phyloP scores from a whole-genome alignment of 768 basidiomycete species.

The Mycena metata region DNA sequence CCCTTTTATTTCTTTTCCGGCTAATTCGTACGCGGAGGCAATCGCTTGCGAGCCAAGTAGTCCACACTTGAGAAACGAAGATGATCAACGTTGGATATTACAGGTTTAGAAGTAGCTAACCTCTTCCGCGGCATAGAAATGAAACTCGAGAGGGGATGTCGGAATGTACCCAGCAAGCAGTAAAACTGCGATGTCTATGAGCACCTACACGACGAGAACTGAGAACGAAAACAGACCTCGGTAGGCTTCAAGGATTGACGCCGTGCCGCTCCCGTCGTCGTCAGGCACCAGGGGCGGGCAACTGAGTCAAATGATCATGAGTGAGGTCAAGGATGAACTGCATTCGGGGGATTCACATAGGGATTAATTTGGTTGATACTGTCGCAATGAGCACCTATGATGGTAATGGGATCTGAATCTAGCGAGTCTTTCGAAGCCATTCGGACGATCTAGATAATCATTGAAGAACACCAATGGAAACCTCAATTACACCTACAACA shows the following conservation, averaged over 20 bases:
- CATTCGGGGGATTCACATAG: neutral
- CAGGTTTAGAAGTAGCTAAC: constrained; percentile 53
- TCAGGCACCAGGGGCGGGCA: constrained; percentile 49
- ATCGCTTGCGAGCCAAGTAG: constrained; percentile 53
- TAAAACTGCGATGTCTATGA: constrained; percentile 15
- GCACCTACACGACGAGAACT: neutral
- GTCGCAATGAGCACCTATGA: constrained; percentile 48
- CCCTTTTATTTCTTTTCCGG: constrained; percentile 51
- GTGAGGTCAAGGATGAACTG: neutral
- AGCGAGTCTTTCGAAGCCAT: constrained; percentile 40
- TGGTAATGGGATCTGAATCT: constrained; percentile 35
- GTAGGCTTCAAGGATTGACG: constrained; percentile 65
- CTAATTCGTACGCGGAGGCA: constrained; percentile 54
- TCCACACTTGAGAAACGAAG: constrained; percentile 30
- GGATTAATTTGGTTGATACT: constrained; percentile 44
- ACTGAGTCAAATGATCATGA: neutral
- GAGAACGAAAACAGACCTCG: constrained; percentile 50
- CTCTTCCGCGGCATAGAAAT: constrained; percentile 51
- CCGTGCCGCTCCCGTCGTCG: constrained; percentile 59
- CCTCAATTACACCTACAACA: constrained; percentile 28
- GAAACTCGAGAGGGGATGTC: constrained; percentile 48
- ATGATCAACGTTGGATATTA: constrained; percentile 46
- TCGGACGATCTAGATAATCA: constrained; percentile 41
- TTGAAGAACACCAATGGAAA: neutral
- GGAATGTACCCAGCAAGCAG: constrained; percentile 46